A percentile compares a stretch with the other conserved stretches of the same genome.
Conservation (phyloP, 1,284 basidiomycete species). For the Phaffia rhodozyma region DNA sequence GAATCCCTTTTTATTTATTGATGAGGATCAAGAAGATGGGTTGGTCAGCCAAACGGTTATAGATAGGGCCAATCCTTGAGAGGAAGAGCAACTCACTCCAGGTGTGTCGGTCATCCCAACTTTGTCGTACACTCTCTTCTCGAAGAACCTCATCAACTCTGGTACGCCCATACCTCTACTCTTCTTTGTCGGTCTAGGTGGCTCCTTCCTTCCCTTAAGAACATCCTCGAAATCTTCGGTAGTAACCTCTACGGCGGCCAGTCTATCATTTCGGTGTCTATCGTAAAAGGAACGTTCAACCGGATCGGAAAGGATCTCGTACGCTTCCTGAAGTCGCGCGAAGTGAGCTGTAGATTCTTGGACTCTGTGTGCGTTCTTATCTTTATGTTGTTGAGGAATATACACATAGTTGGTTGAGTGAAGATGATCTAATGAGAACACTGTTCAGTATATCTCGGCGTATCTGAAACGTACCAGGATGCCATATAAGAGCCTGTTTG, state of each 20-base stretch:
- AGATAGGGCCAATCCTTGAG: neutral
- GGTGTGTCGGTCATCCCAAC: constrained; percentile 50
- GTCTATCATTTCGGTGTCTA: constrained; percentile 65
- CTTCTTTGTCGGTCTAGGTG: neutral
- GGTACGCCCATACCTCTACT: constrained; percentile 36
- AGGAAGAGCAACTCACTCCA: constrained; percentile 43
- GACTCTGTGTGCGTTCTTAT: constrained; percentile 70
- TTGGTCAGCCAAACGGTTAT: constrained; percentile 1
- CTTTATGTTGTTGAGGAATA: constrained; percentile 47
- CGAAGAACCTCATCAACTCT: constrained; percentile 77
- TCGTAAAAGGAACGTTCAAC: constrained; percentile 99
- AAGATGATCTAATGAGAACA: neutral
- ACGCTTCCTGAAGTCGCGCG: constrained; percentile 36
- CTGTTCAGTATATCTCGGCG: neutral
- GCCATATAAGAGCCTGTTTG: constrained; percentile 47
- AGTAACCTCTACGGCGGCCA: constrained; percentile 58
- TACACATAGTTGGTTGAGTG: neutral
- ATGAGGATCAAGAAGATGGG: neutral
- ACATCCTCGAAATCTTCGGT: constrained; percentile 15
- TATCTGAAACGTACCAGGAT: neutral
- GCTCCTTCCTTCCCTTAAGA: neutral
- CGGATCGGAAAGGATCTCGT: constrained; percentile 30
- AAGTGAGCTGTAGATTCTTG: constrained; percentile 83
- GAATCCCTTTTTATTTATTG: constrained; percentile 52
- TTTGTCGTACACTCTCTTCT: constrained; percentile 57